phyloP scores from a whole-genome alignment of 805 yeast species.

The Candida ulmi region DNA sequence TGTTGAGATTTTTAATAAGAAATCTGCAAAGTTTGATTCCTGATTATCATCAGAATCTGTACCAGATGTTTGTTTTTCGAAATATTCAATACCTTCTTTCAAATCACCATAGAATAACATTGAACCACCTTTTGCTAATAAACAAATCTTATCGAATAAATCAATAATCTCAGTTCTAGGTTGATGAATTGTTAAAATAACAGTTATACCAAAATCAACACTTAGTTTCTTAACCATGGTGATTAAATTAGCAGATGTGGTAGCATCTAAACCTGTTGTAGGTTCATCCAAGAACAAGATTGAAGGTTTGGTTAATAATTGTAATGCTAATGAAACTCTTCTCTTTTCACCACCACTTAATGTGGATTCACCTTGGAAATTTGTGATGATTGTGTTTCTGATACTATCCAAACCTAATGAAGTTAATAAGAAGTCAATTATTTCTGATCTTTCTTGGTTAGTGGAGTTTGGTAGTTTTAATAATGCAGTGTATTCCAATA shows the following conservation, averaged over 20 bases:
- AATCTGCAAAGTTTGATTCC: conserved; percentile 54
- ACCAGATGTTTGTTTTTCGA: too few relatives aligned
- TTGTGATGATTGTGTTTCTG: conserved; percentile 44
- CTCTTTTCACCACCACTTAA: conserved; percentile 85
- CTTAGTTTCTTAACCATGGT: conserved; percentile 49
- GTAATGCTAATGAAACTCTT: conserved; percentile 72
- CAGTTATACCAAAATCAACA: conserved; percentile 60
- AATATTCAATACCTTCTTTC: conserved; percentile 44
- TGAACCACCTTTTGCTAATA: conserved; percentile 61
- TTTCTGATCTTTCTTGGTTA: conserved; percentile 33
- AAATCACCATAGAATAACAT: conserved; percentile 40
- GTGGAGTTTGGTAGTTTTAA: conserved; percentile 51
- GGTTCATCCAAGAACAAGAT: conserved; percentile 80
- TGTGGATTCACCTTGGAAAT: conserved; percentile 35
- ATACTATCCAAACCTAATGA: conserved; percentile 66
- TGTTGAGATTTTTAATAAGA: conserved; percentile 50
- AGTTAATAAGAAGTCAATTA: conserved; percentile 55
- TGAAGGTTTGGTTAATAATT: conserved; percentile 70
- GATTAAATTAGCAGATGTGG: conserved; percentile 62
- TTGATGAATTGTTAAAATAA: conserved; percentile 76
- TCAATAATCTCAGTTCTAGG: conserved; percentile 74
- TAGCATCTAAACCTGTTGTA: conserved; percentile 81
- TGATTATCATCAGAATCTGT: too few relatives aligned
- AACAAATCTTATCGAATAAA: conserved; percentile 60
- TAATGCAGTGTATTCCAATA: conserved; percentile 65